Percentiles rank a stretch among this genome's conserved stretches.
phyloP scores from a whole-genome alignment of 108 stramenopile genomes.

The Cylindrotheca fusiformis region DNA sequence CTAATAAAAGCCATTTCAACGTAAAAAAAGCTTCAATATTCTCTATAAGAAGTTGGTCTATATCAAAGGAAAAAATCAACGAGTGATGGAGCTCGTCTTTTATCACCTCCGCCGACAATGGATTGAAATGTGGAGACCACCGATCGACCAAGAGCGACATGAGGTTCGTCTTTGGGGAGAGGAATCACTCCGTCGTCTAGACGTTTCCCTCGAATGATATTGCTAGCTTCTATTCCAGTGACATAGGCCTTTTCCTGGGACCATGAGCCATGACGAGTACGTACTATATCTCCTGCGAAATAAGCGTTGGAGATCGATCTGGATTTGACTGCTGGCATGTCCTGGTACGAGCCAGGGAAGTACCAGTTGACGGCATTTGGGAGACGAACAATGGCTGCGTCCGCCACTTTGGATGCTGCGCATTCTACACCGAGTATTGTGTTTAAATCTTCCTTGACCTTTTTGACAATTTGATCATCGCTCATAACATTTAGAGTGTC shows the following conservation, averaged over 20 bases:
- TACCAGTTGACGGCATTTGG: conserved; percentile 79
- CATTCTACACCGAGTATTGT: conserved; percentile 48
- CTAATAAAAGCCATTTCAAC: no score
- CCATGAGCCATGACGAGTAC: conserved; percentile 77
- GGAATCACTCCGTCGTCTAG: conserved; percentile 43
- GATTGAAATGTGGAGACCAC: conserved; percentile 22
- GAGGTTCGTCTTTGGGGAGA: conserved; percentile 60
- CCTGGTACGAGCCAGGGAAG: conserved; percentile 57
- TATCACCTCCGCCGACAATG: conserved; percentile 33
- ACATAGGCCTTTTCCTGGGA: conserved; percentile 87
- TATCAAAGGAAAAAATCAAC: conserved; percentile 64
- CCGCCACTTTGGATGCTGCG: conserved; percentile 39
- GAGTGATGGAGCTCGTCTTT: conserved; percentile 40
- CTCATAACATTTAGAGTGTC: conserved; percentile 57
- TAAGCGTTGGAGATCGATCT: conserved; percentile 52
- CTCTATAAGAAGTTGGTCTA: no score
- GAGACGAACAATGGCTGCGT: conserved; percentile 62
- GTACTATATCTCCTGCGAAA: conserved; percentile 76
- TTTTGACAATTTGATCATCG: conserved; percentile 62
- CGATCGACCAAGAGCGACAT: conserved; percentile 57
- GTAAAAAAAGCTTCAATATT: no score
- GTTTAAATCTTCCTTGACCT: conserved; percentile 59
- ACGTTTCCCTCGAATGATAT: conserved; percentile 33
- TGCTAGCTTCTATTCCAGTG: conserved; percentile 75
- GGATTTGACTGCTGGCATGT: conserved; percentile 58